These are phyloP conservation scores for Penicillium tannophilum DNA, from an alignment of 495 filamentous ascomycete genomes.

Conservation along the genomic window DNA sequence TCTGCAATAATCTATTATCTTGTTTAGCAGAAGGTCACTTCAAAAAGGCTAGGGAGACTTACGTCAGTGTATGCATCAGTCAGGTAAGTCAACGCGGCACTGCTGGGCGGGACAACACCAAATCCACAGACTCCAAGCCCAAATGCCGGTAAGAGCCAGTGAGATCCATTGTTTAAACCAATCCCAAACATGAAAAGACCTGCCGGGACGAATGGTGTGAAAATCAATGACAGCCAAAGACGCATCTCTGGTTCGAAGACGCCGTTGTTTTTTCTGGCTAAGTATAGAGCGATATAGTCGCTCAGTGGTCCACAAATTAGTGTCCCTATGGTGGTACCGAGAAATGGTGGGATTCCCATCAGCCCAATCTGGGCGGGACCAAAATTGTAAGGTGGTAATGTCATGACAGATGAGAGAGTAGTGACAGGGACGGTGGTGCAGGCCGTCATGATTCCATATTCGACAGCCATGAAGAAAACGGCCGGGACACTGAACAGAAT, in stretches of 20 bases:
- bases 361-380: constrained; percentile 37
- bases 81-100: constrained; percentile 36
- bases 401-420: constrained; percentile 35
- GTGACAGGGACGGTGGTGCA: constrained; percentile 34
- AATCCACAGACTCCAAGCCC: constrained; percentile 28
- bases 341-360: constrained; percentile 38
- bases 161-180: constrained; percentile 28
- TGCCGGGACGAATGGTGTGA: constrained; percentile 27
- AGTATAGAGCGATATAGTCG: constrained; percentile 32
- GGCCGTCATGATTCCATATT: constrained; percentile 38
- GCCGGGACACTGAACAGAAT: constrained; percentile 33
- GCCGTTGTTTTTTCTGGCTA: constrained; percentile 35
- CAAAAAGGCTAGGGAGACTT: constrained; percentile 5
- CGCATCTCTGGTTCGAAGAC: constrained; percentile 43
- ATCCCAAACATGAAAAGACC: constrained; percentile 39
- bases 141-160: constrained; percentile 34
- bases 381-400: constrained; percentile 42
- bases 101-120: constrained; percentile 29
- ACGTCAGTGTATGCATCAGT: constrained; percentile 41
- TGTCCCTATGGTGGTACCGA: constrained; percentile 37
- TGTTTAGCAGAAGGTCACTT: background rate
- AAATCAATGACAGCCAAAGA: constrained; percentile 29
- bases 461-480: constrained; percentile 37
- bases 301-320: constrained; percentile 35
- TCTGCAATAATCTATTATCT: constrained; percentile 35